Conservation (phyloP, 768 basidiomycete species). For the Suillus brevipes region DNA sequence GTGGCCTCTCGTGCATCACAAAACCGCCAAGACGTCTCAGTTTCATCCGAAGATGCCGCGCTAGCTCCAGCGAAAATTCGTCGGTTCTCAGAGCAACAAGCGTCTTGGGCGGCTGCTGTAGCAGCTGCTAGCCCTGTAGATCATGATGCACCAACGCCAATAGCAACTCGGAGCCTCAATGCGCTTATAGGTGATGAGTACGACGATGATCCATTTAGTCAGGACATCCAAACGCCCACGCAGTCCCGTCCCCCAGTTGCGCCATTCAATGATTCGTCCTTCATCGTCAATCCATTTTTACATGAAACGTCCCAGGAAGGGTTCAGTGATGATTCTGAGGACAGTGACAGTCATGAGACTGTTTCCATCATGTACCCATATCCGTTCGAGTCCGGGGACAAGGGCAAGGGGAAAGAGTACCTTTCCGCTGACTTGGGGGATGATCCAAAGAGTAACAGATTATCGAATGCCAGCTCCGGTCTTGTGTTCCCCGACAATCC, state of each 20-base stretch:
- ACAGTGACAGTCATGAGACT: conserved; percentile 7
- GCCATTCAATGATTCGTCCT: not conserved
- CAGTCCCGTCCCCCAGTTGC: not conserved
- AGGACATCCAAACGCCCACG: conserved; percentile 4
- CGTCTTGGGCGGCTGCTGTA: conserved; percentile 9
- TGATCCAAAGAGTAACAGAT: conserved; percentile 2
- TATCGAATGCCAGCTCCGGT: conserved; percentile 11
- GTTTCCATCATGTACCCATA: not conserved
- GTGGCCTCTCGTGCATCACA: not conserved
- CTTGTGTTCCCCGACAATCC: conserved; percentile 7
- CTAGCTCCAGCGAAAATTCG: not conserved
- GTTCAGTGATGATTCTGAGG: not conserved
- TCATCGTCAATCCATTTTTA: conserved; percentile 5
- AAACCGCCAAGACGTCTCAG: not conserved
- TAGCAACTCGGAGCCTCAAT: not conserved
- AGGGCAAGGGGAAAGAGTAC: not conserved
- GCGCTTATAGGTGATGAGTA: not conserved
- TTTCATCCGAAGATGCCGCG: not conserved
- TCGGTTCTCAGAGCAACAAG: not conserved
- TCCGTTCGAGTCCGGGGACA: conserved; percentile 1
- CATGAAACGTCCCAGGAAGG: not conserved
- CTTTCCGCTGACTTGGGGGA: not conserved
- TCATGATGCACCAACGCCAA: not conserved
- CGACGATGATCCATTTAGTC: not conserved
- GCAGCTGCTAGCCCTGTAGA: conserved; percentile 9